phyloP scores from a whole-genome alignment of 2,329 filamentous ascomycete species.

The Nigrospora sphaerica region DNA sequence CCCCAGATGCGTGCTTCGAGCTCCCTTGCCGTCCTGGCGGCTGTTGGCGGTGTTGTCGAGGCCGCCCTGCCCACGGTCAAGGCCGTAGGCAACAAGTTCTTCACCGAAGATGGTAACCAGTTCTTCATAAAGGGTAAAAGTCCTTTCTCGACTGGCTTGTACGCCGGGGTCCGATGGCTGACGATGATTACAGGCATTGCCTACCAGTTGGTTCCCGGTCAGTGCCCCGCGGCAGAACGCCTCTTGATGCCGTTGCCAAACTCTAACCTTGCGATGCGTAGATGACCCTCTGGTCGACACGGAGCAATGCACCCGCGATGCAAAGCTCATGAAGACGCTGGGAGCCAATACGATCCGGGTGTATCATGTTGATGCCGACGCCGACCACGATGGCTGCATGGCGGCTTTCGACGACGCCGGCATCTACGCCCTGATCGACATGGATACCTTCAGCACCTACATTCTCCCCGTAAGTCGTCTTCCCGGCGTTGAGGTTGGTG shows the following conservation, averaged over 20 bases:
- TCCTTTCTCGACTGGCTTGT: neutral
- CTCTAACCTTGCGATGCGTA: neutral
- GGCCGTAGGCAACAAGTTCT: conserved; percentile 74
- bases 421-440: conserved; percentile 59
- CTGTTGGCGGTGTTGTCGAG: conserved; percentile 19
- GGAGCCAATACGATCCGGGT: conserved; percentile 58
- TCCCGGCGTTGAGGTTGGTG: neutral
- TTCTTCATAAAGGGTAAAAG: conserved; percentile 73
- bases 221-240: neutral
- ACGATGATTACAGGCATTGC: conserved; percentile 36
- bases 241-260: neutral
- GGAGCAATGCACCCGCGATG: conserved; percentile 51
- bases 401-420: conserved; percentile 58
- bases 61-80: conserved; percentile 41
- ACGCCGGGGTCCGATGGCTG: neutral
- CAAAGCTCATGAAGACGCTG: conserved; percentile 53
- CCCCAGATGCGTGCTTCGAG: no score
- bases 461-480: conserved; percentile 48
- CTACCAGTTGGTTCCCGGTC: conserved; percentile 1
- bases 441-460: conserved; percentile 55
- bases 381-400: conserved; percentile 56
- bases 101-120: conserved; percentile 70
- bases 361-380: conserved; percentile 54
- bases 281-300: conserved; percentile 43
- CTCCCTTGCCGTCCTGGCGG: no score